Percentiles rank a stretch among this genome's conserved stretches.
phyloP scores from a whole-genome alignment of 2,329 filamentous ascomycete genomes.

The Calonectria honghensis region DNA sequence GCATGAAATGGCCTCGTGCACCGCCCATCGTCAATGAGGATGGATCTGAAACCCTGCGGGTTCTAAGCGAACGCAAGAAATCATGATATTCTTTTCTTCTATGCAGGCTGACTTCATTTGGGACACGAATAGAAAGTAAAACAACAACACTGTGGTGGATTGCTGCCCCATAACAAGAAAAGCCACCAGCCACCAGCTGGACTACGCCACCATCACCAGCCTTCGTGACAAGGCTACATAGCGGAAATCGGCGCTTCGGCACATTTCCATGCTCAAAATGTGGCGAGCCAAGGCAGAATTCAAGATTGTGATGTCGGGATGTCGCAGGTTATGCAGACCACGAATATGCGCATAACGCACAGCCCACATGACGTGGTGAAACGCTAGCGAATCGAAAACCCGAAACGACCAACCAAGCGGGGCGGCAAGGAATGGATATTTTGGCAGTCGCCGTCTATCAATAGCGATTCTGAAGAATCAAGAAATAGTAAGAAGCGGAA shows the following conservation, averaged over 20 bases:
- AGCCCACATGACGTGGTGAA: constrained; percentile 19
- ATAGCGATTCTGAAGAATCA: not conserved
- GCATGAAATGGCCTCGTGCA: not conserved
- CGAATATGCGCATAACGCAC: constrained; percentile 20
- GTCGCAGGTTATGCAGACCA: not conserved
- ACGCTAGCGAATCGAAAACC: constrained; percentile 1
- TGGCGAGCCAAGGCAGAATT: constrained; percentile 17
- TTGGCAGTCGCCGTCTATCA: not conserved
- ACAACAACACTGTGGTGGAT: not conserved
- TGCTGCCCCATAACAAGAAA: constrained; percentile 12
- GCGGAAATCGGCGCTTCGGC: constrained; percentile 6
- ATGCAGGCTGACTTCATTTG: not conserved
- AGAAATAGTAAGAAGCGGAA: not conserved
- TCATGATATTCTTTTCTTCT: constrained; percentile 2
- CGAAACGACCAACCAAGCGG: not conserved
- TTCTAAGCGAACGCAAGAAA: not conserved
- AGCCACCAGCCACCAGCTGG: constrained; percentile 4
- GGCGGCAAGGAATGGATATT: not conserved
- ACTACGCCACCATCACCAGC: constrained; percentile 13
- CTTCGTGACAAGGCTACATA: not conserved
- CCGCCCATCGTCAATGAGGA: not conserved
- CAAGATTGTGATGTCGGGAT: not conserved
- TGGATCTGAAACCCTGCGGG: not conserved
- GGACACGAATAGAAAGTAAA: not conserved
- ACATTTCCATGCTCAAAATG: not conserved